Evolutionary conservation across 371 early-diverging fungal species (phyloP), one percentile per base, ranked within the genome.

Genomic region (Mucor velutinosus): DNA sequence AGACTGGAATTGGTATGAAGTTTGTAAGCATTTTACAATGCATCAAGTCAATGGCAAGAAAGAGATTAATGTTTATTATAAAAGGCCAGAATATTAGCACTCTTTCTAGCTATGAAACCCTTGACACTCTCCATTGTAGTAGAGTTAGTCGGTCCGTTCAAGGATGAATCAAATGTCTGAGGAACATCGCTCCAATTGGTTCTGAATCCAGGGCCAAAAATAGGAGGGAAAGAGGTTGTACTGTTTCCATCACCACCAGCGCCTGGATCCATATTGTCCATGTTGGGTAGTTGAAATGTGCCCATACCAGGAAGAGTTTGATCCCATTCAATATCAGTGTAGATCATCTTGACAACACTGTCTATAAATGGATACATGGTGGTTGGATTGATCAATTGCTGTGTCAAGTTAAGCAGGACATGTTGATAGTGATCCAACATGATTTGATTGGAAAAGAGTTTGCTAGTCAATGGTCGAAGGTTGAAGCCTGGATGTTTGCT

Each of bases 401-500:
- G 51, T 1, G 43, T 35, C 7, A 75, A 21, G 27, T 69, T 65
- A n/a, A 67, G n/a, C 1, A 74, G 11, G 6, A 63, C 32, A 0
- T 63, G 35, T 39, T 76, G 65, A 30, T 65, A 72, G 7, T 45
- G 15, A 0, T 60, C 35, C 45, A 60, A 41, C 29, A 72, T 23
- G 2, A 32, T 33, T 10, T 14, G 32, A 5, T 57, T 53, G 4
- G 49, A 30, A 7, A 65, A 49, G 3, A 75, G 32, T 14, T 70
- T 64, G 2, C 14, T 62, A 1, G 67, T 69, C 1, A 76, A 39
- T 2, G 75, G 73, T 5, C 61, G 33, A 29, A 41, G n/a, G 11
- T 53, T 57, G 27, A 76, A 64, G 0, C 78, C 74, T 27, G 80
- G 75, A 25, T 65, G 73, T 5, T 69, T 64, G 11, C 59, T 59